Percentiles rank a stretch among this genome's conserved stretches.
These are phyloP conservation scores for Collybiopsis luxurians DNA, from an alignment of 768 basidiomycete species.

Conservation along the genomic window DNA sequence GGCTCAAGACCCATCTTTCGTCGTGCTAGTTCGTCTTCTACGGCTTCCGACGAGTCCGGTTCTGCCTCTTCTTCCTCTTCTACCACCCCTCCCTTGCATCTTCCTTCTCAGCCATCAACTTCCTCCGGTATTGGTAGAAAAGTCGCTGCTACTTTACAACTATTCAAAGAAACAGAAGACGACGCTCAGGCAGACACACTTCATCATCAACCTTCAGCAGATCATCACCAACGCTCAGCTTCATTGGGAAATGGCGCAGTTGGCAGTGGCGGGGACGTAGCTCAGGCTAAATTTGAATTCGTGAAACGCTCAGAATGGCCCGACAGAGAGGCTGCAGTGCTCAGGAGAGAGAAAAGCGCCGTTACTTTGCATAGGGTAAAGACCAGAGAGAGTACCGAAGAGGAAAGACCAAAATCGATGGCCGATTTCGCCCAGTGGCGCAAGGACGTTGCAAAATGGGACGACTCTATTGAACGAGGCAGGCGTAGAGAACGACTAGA, in stretches of 20 bases:
- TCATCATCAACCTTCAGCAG: slow-evolving; percentile 26
- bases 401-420: slow-evolving; percentile 35
- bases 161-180: slow-evolving; percentile 72
- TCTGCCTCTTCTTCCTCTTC: slow-evolving; percentile 32
- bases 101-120: slow-evolving; percentile 23
- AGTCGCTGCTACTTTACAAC: slow-evolving; percentile 76
- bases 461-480: slow-evolving; percentile 49
- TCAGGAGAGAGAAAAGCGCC: slow-evolving; percentile 66
- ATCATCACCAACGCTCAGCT: slow-evolving; percentile 17
- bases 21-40: slow-evolving; percentile 30
- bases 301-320: slow-evolving; percentile 87
- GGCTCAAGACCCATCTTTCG: slow-evolving; percentile 25
- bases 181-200: slow-evolving; percentile 29
- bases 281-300: slow-evolving; percentile 72
- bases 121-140: slow-evolving; percentile 67
- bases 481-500: slow-evolving; percentile 55
- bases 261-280: slow-evolving; percentile 51
- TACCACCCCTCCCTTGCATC: slow-evolving; percentile 16
- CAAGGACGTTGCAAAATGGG: slow-evolving; percentile 42
- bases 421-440: slow-evolving; percentile 57
- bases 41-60: too few species aligned
- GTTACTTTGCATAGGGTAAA: slow-evolving; percentile 54
- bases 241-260: slow-evolving; percentile 37
- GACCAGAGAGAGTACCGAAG: slow-evolving; percentile 45
- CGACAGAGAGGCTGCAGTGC: slow-evolving; percentile 69